Evolutionary conservation across 2,329 filamentous ascomycete species (phyloP), one percentile per base, ranked within the genome.

Genomic region (Thelonectria olida): DNA sequence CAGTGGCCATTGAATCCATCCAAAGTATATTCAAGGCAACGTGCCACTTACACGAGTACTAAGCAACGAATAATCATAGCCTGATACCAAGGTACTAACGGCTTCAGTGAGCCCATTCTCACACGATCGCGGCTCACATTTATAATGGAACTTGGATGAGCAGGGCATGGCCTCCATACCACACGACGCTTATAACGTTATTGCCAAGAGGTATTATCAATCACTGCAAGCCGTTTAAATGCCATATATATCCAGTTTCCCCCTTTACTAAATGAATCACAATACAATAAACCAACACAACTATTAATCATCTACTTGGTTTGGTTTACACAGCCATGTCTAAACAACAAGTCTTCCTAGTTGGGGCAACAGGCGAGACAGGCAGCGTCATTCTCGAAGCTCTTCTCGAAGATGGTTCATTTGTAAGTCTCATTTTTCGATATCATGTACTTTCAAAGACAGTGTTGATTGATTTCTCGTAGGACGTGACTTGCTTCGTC

Each of bases 401-500:
- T 19, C 23, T 52, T 20, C 12, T 47, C 7, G 15, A n/a, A 17
- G 44, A 47, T 28, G 44, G 44, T 13, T 47, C 44, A 22, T 47
- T 47, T 9, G 23, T 47, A 27, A 44, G 39, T 44, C 34, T 31
- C 28, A 31, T 41, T 41, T 10, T 20, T 19, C 38, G 9, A 13
- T 20, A 3, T 9, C 25, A 15, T 6, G 15, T 15, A 34, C 31
- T 15, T 34, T 15, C 6, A 34, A 31, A 3, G 13, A n/a, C n/a
- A 31, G 31, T 6, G 7, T 34, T 15, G 17, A 39, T n/a, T 39
- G 15, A 39, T 17, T 20, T 3, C 9, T 39, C 6, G 3, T 9
- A 62, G 59, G 49, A 58, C 5, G 28, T 62, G 23, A 62, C 54
- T 1, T 50, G 41, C 9, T 36, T 62, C 8, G 31, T 50, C 2